Evolutionary conservation across 2,329 filamentous ascomycete genomes (phyloP), one percentile per base, ranked within the genome.

Genomic region (Pseudodiploospora longispora): DNA sequence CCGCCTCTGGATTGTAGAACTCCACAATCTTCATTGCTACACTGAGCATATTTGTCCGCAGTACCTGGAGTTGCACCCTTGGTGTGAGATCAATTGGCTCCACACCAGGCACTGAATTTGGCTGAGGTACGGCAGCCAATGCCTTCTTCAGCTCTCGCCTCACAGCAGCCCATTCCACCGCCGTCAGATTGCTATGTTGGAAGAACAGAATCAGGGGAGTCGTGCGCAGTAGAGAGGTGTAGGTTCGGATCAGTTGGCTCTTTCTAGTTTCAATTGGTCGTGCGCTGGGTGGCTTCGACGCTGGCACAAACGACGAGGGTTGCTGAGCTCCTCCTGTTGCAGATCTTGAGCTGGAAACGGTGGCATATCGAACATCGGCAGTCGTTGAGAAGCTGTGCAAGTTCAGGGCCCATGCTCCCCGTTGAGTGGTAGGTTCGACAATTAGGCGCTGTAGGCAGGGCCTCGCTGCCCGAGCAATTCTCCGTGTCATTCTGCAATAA

Each of bases 1-100:
- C 64, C 4, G 53, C 62, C 34, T 66, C 65, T 50, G 72, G 76
- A 60, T 77, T 77, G 60, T 79, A 94, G 66, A 89, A 94, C 60
- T 97, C 91, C 49, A 90, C 82, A 41, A 97, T 78, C 52, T 85
- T 83, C 49, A 97, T 70, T 1, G 91, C 90, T 12, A 87, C 80
- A 52, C 83, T 82, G 61, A 98, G 87, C 59, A 98, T 94, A 59
- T 87, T 85, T 10, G 87, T 93, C 59, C 93, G 84, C 44, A 98
- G 71, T 28, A 95, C 86, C 62, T 94, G 84, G 28, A 97, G 62
- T 65, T 87, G 83, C 52, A 93, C 75, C 34, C 71, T 68, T 2
- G 76, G 66, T n/a, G 76, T 73, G 31, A 87, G 60, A 30, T 76
- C 64, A 27, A 68, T 50, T 10, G 65, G 56, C 28, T 69, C 62